Evolutionary conservation across 2,329 filamentous ascomycete genomes (phyloP), one percentile per base, ranked within the genome.

Genomic region (Alternaria gansuensis): DNA sequence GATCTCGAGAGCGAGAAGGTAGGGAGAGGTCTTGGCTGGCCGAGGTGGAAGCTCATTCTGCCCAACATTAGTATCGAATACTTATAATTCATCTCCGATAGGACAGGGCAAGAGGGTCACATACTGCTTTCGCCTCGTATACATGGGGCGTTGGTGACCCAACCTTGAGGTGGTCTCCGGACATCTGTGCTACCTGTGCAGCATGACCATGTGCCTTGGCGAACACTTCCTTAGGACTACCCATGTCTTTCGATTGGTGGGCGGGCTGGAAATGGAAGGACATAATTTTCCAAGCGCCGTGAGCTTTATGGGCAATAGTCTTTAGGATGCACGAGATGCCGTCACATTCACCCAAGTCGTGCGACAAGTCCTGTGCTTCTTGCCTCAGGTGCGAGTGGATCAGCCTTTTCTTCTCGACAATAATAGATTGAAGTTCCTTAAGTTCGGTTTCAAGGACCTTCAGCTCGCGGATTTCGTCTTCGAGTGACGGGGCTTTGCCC

Each of bases 261-360:
- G 65, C 57, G n/a, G 69, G 65, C 23, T 69, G 66, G 50, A 77
- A 67, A 14, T 64, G 67, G 29, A 77, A 53, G 54, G 70, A 75
- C 21, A 75, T 61, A 23, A 75, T 54, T 37, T 60, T 66, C 66
- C 72, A 75, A 44, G 72, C 74, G 48, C 73, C 70, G 56, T 77
- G 71, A 21, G 75, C 76, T 63, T 75, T 75, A 46, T 72, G 57
- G n/a, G 69, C 69, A 41, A 79, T 69, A 21, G 78, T 74, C 57
- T 78, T 77, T 48, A 81, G 61, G 44, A 80, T 72, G 60, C 81
- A 82, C 21, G 74, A 66, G 49, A 82, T 62, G 56, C 75, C 76
- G 57, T 81, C 76, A 62, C 81, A 83, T 45, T 80, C 68, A 55
- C 75, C 66, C 11, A 82, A 63, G 17, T 81, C 75, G 36, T 80